These are phyloP conservation scores for Nigrospora osmanthi DNA, from an alignment of 2,329 filamentous ascomycete genomes.

Conservation along the genomic window DNA sequence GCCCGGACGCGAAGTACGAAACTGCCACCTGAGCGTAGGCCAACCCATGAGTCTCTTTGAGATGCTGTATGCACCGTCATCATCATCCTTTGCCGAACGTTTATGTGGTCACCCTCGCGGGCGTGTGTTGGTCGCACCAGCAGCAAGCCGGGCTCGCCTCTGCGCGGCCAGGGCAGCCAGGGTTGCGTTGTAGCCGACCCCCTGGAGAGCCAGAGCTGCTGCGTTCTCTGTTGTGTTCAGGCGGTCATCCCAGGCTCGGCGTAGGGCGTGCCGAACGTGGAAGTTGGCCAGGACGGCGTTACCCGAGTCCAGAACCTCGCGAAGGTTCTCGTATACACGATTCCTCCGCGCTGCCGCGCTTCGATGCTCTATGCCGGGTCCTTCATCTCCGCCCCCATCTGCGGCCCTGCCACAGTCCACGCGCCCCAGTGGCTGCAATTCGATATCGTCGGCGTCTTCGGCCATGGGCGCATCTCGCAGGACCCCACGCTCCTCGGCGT, in stretches of 20 bases:
- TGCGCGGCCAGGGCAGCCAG: constrained; percentile 43
- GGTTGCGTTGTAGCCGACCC: constrained; percentile 46
- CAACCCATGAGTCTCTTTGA: too few species aligned
- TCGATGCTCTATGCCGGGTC: constrained; percentile 17
- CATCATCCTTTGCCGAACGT: too few species aligned
- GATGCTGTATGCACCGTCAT: too few species aligned
- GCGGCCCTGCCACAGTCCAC: too few species aligned
- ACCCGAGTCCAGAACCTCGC: constrained; percentile 44
- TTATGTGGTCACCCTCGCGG: too few species aligned
- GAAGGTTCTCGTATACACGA: constrained; percentile 17
- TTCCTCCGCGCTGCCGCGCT: constrained; percentile 6
- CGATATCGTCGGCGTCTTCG: constrained; percentile 14
- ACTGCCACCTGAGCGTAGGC: too few species aligned
- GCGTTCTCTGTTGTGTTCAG: constrained; percentile 27
- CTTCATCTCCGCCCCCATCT: too few species aligned
- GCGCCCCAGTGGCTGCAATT: constrained; percentile 6
- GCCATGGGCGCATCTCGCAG: constrained; percentile 27
- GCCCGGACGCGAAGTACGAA: too few species aligned
- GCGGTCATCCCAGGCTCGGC: constrained; percentile 36
- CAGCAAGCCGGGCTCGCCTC: constrained; percentile 8
- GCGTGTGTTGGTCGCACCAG: too few species aligned
- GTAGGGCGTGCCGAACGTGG: constrained; percentile 41
- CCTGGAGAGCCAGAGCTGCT: constrained; percentile 43
- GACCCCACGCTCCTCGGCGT: constrained; percentile 49
- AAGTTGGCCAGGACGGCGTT: constrained; percentile 47